Base-by-base conservation (phyloP, 768 basidiomycete genomes). In the Hydnum rufescens region DNA sequence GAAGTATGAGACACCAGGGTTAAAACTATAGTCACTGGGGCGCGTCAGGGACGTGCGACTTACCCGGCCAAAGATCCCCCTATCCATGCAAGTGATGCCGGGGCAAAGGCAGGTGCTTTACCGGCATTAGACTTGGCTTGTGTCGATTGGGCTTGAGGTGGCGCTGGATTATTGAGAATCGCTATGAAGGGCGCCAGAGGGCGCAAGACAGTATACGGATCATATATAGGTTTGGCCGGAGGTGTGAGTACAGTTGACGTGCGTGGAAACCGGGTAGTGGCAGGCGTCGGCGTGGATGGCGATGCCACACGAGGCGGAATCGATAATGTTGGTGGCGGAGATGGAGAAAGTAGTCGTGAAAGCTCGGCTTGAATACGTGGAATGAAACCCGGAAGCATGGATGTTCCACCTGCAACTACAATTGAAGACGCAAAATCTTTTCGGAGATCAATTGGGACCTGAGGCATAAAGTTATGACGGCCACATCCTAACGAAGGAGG, bases 61-160 rank as follows among this genome's bases (percentile, higher is more conserved):
- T 64, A 89, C 82, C 92, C 93, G 2, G 90, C 87, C 19, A 97
- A 63, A 22, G 86, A 89, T 0, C 88, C 93, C 3, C 93, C 93
- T 6, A 99, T 78, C 93, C 93, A 99, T 0, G 81, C 73, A 66
- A 92, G 70, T 31, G 78, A 70, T 1, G 79, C 77, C 1, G 89
- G 82, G 3, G 79, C 68, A 66, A 93, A 96, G 0, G 84, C 82
- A 0, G 93, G 92, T 0, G 88, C 89, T 58, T 77, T 82, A 1
- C 89, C 92, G 1, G 78, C 79, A 57, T 78, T 80, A 0, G 70
- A 71, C 19, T 62, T 68, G 2, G 77, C 77, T 43, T 74, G 66
- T 32, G 74, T 61, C 3, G 74, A 26, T 43, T 34, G 64, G 4
- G 65, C 61, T 3, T 68, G 61, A 8, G 73, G 72, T 19, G 80